These are phyloP conservation scores for Kuraishia ogatae DNA, from an alignment of 805 yeast genomes.

Conservation along the genomic window DNA sequence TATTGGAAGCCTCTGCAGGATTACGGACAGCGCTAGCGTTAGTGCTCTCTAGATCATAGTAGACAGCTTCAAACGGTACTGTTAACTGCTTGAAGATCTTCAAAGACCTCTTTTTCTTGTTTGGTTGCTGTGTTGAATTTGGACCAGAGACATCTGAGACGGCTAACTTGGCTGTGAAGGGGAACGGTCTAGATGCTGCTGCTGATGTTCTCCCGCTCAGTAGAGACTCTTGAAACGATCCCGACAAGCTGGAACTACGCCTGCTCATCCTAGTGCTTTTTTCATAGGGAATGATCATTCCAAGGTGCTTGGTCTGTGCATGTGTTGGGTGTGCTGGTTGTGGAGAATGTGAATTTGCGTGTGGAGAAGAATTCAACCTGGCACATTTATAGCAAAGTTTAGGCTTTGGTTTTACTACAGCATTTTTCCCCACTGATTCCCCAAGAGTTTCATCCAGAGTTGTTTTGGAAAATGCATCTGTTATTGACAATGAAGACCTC, in stretches of 20 bases:
- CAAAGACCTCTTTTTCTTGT: neutral
- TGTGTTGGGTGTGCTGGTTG: neutral
- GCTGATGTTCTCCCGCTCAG: slow-evolving; percentile 14
- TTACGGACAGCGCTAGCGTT: neutral
- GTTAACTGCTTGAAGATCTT: slow-evolving; percentile 6
- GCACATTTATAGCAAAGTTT: neutral
- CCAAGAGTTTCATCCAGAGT: neutral
- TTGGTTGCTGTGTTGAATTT: neutral
- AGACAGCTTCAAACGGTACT: slow-evolving; percentile 18
- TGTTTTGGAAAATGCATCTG: neutral
- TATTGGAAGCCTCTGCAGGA: neutral
- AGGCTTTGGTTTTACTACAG: neutral
- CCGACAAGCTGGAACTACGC: slow-evolving; percentile 2
- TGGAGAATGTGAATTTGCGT: neutral
- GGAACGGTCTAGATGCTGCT: slow-evolving; percentile 10
- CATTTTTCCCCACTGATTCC: neutral
- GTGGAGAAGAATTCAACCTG: neutral
- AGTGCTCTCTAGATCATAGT: slow-evolving; percentile 10
- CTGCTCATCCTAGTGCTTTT: neutral
- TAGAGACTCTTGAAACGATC: slow-evolving; percentile 14
- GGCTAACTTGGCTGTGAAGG: slow-evolving; percentile 20
- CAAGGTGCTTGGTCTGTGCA: neutral
- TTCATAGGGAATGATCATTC: neutral
- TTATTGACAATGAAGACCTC: slow-evolving; percentile 13
- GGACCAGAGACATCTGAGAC: slow-evolving; percentile 7